Evolutionary conservation across 83 land plant species (phyloP).

Genomic region (Thuja plicata): DNA sequence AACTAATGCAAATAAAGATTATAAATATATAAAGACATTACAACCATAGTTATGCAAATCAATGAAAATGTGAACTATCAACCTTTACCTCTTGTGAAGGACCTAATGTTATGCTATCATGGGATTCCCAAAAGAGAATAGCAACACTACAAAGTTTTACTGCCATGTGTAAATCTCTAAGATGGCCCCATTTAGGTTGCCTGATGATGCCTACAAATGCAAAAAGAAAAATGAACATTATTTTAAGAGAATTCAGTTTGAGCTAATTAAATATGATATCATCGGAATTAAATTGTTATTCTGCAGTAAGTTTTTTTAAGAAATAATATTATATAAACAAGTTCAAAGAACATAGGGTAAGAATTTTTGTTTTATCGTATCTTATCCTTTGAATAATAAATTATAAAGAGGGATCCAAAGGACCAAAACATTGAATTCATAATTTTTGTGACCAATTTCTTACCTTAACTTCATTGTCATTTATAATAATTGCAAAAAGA

Average conservation of each 20-base stretch:
- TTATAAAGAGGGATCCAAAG: not conserved
- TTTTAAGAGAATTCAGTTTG: not conserved
- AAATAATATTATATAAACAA: no score
- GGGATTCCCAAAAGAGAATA: conserved; percentile 42
- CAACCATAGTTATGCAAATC: not conserved
- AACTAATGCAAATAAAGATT: not conserved
- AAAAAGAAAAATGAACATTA: not conserved
- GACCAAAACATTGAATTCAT: not conserved
- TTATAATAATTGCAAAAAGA: not conserved
- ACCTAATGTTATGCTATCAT: conserved; percentile 15
- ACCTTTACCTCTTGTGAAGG: conserved; percentile 37
- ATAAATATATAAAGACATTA: not conserved
- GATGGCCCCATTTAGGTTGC: conserved; percentile 72
- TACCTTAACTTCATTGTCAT: not conserved
- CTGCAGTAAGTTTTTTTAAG: not conserved
- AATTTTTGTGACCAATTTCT: not conserved
- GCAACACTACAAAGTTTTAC: conserved; percentile 39
- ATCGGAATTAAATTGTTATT: not conserved
- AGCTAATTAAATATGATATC: not conserved
- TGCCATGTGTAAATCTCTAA: conserved; percentile 62
- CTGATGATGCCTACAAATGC: conserved; percentile 42
- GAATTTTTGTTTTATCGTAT: not conserved
- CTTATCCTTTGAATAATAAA: not conserved
- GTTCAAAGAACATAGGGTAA: no score
- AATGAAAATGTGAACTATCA: not conserved